These are phyloP conservation scores for Fraxinus greggii DNA, from an alignment of 305 asterid genomes.

Conservation along the genomic window DNA sequence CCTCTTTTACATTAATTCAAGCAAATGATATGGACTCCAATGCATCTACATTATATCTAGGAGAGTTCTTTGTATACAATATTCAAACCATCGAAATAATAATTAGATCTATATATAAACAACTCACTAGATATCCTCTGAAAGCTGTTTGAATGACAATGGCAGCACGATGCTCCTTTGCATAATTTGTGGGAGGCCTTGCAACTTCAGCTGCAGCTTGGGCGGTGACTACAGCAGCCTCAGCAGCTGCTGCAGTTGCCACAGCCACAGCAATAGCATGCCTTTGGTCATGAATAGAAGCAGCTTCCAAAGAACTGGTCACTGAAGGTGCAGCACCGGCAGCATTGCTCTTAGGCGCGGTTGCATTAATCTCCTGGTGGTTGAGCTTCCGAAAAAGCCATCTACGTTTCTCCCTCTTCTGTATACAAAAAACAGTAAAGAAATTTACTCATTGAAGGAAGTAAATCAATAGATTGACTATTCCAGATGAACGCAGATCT, in stretches of 20 bases:
- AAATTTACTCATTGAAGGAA: not conserved
- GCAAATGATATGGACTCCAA: not conserved
- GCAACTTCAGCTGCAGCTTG: constrained; percentile 30
- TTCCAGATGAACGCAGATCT: not conserved
- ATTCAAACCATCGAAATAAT: not conserved
- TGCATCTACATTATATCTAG: not conserved
- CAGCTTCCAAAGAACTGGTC: not conserved
- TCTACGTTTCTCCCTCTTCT: constrained; percentile 33
- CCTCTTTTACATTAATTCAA: not conserved
- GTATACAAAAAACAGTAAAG: constrained; percentile 11
- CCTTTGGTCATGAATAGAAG: constrained; percentile 7
- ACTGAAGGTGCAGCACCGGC: not conserved
- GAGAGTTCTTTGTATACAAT: not conserved
- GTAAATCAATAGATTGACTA: not conserved
- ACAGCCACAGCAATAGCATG: constrained; percentile 30
- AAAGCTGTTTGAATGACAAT: constrained; percentile 39
- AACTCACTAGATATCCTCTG: constrained; percentile 45
- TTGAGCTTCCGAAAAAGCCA: constrained; percentile 31
- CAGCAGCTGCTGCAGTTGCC: constrained; percentile 24
- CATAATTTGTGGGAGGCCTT: constrained; percentile 18
- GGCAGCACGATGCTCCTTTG: constrained; percentile 30
- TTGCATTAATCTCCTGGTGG: not conserved
- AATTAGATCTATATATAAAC: too few relatives aligned
- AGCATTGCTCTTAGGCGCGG: not conserved
- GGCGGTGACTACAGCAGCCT: constrained; percentile 26